A percentile compares a stretch with the other conserved stretches of the same genome.
These are phyloP conservation scores for Diaporthe vaccinii DNA, from an alignment of 2,329 filamentous ascomycete species.

Conservation along the genomic window DNA sequence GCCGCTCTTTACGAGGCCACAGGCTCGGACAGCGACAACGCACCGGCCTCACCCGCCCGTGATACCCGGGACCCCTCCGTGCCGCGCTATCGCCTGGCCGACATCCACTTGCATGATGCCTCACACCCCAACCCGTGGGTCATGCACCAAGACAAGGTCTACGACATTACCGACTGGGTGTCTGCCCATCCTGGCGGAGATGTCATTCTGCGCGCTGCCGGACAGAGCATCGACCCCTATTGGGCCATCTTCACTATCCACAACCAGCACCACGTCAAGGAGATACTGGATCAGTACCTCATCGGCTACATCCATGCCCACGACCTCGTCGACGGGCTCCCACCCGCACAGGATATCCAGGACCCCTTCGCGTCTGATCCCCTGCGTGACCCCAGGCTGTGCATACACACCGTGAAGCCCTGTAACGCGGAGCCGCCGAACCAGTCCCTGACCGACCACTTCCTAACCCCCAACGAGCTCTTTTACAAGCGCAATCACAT, in stretches of 20 bases:
- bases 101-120: conserved; percentile 66
- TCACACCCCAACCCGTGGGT: conserved; percentile 72
- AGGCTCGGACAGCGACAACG: background rate
- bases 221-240: conserved; percentile 75
- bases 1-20: conserved; percentile 41
- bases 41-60: conserved; percentile 7
- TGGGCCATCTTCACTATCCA: conserved; percentile 81
- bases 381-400: conserved; percentile 62
- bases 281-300: conserved; percentile 74
- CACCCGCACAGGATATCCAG: conserved; percentile 67
- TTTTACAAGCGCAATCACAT: conserved; percentile 75
- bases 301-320: conserved; percentile 72
- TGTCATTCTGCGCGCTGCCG: conserved; percentile 76
- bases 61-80: conserved; percentile 56
- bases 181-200: conserved; percentile 75
- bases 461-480: conserved; percentile 67
- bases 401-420: conserved; percentile 67
- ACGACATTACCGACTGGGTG: conserved; percentile 80
- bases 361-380: conserved; percentile 72
- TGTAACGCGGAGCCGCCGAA: conserved; percentile 73
- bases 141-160: conserved; percentile 73
- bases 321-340: conserved; percentile 71
- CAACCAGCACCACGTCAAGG: conserved; percentile 73
- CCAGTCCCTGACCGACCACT: conserved; percentile 61
- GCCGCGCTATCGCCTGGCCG: conserved; percentile 64